Base-by-base conservation (phyloP, 1,139 yeast genomes). In the Saccharomyces hybrid region DNA sequence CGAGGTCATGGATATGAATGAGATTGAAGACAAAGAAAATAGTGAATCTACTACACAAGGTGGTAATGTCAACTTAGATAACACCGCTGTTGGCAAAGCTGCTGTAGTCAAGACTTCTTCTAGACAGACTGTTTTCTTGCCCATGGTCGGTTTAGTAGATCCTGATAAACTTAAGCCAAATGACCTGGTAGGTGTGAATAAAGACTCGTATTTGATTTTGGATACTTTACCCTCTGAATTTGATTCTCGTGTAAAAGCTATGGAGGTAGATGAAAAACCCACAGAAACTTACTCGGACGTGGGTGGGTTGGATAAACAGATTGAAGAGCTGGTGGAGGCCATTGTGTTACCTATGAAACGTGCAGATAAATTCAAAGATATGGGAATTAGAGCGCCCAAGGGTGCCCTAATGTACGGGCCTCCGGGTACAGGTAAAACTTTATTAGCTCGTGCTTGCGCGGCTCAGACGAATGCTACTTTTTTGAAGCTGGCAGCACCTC, bases 381-480 rank as follows among this genome's bases (percentile, higher is more conserved):
- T 93, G 72, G 69, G 98, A 52, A 90, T 93, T 66, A 91, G 88
- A 71, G 95, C 99, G 5, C 99, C 99, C 58, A 93, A 93, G 73
- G 99, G 99, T 64, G 99, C 98, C 0, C 78, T 93, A 57, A 93
- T 93, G 99, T 93, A 93, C 71, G 99, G 99, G 8, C 99, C 99
- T 16, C 99, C 99, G 52, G 99, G 99, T 68, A 93, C 99, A 1
- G 99, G 99, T 72, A 93, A 93, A 74, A 93, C 99, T 0, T 78
- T 93, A 60, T 78, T 93, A 62, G 99, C 99, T 5, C 82, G 99
- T 70, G 99, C 99, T 1, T 93, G 99, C 81, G 99, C 99, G n/a
- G 99, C 99, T 5, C 98, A 93, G 72, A 88, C 97, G 0, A 95
- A 95, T 58, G 99, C 99, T n/a, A 93, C 99, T 0, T 93, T 93